phyloP scores from a whole-genome alignment of 2,329 filamentous ascomycete genomes.

The Pseudogymnoascus sp. region DNA sequence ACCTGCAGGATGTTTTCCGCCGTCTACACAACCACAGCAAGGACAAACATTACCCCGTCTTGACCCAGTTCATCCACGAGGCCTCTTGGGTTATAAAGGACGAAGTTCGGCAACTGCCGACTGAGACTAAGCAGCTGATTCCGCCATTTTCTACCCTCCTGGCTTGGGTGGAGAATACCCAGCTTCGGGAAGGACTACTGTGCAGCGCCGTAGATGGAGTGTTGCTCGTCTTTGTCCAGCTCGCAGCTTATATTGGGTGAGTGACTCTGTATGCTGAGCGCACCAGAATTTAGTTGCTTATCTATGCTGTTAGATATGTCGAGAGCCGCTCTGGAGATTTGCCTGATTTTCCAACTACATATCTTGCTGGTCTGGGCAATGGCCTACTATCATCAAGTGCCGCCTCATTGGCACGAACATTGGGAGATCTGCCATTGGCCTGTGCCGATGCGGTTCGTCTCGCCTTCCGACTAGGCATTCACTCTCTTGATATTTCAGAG shows the following conservation, averaged over 20 bases:
- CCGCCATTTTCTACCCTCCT: background rate
- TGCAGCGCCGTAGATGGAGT: background rate
- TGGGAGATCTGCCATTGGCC: background rate
- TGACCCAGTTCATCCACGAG: background rate
- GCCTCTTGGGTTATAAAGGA: background rate
- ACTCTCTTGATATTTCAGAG: background rate
- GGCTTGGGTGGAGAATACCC: background rate
- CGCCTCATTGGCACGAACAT: background rate
- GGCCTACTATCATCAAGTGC: background rate
- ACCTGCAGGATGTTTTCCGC: background rate
- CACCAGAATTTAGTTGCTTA: background rate
- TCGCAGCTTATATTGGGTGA: background rate
- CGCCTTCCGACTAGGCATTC: background rate
- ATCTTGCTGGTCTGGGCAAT: constrained; percentile 1
- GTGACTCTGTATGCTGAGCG: background rate
- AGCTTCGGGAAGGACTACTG: background rate
- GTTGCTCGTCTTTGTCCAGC: background rate
- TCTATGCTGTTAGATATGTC: background rate
- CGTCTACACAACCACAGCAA: background rate
- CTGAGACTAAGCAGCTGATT: background rate
- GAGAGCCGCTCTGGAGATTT: constrained; percentile 10
- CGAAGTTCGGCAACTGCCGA: constrained; percentile 1
- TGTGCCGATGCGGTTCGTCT: background rate
- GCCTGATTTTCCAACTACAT: background rate
- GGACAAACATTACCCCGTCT: background rate